Evolutionary conservation across 1,284 basidiomycete species (phyloP).

Genomic region (Irpex sp.): DNA sequence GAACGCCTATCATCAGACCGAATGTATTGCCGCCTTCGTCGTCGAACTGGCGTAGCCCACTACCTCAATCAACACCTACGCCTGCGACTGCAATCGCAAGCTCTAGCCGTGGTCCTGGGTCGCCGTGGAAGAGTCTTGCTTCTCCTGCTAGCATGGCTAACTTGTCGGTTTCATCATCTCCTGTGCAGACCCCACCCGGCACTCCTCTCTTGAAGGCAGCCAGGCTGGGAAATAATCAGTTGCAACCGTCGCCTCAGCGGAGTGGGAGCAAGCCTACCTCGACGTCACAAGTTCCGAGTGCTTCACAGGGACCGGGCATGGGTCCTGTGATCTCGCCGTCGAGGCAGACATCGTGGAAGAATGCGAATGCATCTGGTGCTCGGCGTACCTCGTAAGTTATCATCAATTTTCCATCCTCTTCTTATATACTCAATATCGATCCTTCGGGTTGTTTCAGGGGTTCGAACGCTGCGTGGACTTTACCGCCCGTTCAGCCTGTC

Average conservation of each 20-base stretch:
- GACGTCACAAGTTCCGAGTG: constrained; percentile 10
- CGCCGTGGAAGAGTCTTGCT: constrained; percentile 10
- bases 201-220: constrained; percentile 7
- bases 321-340: constrained; percentile 62
- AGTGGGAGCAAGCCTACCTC: neutral
- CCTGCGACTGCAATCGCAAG: neutral
- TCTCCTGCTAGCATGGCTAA: neutral
- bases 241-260: neutral
- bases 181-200: constrained; percentile 7
- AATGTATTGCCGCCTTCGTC: neutral
- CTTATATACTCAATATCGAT: neutral
- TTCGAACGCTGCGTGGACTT: constrained; percentile 50
- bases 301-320: constrained; percentile 31
- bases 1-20: constrained; percentile 5
- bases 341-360: constrained; percentile 34
- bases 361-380: constrained; percentile 25
- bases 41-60: constrained; percentile 14
- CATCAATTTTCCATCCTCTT: neutral
- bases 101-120: constrained; percentile 1
- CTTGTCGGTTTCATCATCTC: neutral
- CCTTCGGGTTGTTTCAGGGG: constrained; percentile 26
- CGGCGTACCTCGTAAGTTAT: constrained; percentile 49
- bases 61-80: neutral
- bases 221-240: neutral
- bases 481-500: constrained; percentile 44